Evolutionary conservation across 2,329 filamentous ascomycete species (phyloP).

Genomic region (Bipolaris zeicola): DNA sequence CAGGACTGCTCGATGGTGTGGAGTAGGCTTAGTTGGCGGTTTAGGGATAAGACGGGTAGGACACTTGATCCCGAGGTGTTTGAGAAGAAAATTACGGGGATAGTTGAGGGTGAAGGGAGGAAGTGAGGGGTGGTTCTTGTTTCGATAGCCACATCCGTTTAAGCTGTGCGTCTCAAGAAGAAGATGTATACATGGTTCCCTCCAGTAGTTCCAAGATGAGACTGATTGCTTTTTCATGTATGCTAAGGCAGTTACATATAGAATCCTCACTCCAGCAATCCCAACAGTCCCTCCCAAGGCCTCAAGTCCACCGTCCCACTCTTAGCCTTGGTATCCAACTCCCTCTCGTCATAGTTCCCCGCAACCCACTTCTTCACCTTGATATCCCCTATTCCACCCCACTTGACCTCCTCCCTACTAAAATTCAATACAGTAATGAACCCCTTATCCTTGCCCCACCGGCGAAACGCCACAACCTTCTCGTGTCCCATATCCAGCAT

Average conservation of each 20-base stretch:
- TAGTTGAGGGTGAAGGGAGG: conserved; percentile 13
- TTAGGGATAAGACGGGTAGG: conserved; percentile 57
- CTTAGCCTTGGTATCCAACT: conserved; percentile 24
- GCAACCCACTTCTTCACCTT: conserved; percentile 45
- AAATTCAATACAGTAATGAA: conserved; percentile 46
- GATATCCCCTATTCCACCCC: conserved; percentile 34
- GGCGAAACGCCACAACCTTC: conserved; percentile 39
- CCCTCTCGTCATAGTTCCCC: conserved; percentile 44
- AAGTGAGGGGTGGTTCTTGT: neutral
- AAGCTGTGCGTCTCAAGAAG: no score
- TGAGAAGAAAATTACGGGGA: conserved; percentile 49
- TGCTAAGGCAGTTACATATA: neutral
- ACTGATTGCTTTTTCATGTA: neutral
- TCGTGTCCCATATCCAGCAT: conserved; percentile 56
- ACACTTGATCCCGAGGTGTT: conserved; percentile 52
- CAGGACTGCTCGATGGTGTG: conserved; percentile 54
- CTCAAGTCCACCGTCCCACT: conserved; percentile 32
- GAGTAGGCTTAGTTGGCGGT: conserved; percentile 54
- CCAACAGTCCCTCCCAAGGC: conserved; percentile 47
- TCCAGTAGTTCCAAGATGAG: neutral
- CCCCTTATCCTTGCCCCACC: conserved; percentile 35
- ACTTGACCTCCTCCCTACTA: conserved; percentile 34
- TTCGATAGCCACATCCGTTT: neutral
- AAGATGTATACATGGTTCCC: no score
- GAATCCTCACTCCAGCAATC: conserved; percentile 20